Conservation (phyloP, 164 flowering plant species). For the Pachysandra terminalis region DNA sequence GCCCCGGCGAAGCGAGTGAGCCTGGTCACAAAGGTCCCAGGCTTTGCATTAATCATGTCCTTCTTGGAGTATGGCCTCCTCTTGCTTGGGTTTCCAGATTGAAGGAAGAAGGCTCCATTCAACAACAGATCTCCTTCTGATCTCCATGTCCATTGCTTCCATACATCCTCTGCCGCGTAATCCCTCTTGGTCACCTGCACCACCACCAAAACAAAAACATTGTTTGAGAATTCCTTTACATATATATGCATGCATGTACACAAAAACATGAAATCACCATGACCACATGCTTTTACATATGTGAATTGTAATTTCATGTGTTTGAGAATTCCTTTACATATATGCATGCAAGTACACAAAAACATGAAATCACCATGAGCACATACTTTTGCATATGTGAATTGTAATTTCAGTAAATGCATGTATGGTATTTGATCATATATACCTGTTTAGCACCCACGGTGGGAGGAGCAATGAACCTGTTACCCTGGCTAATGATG, state of each 20-base stretch:
- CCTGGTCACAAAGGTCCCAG: slow-evolving; percentile 30
- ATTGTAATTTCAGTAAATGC: no score
- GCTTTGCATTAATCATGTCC: slow-evolving; percentile 33
- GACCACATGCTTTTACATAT: no score
- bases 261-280: no score
- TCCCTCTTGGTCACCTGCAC: slow-evolving; percentile 72
- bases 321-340: no score
- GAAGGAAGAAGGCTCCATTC: slow-evolving; percentile 68
- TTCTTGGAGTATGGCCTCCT: slow-evolving; percentile 6
- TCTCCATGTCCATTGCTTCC: slow-evolving; percentile 74
- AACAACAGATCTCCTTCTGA: slow-evolving; percentile 58
- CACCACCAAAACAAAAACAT: background rate
- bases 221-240: no score
- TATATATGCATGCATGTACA: no score
- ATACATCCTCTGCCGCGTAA: slow-evolving; percentile 30
- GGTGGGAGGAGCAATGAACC: slow-evolving; percentile 59
- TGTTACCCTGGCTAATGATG: slow-evolving; percentile 83
- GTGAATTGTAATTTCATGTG: no score
- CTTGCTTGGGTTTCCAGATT: slow-evolving; percentile 32
- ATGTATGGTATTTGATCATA: no score
- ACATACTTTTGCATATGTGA: no score
- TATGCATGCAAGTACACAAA: no score
- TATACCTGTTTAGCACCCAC: slow-evolving; percentile 54
- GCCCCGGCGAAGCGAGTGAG: slow-evolving; percentile 43
- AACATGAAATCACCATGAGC: no score